Evolutionary conservation across 2,329 filamentous ascomycete species (phyloP).

Genomic region (Monosporascus sp.): DNA sequence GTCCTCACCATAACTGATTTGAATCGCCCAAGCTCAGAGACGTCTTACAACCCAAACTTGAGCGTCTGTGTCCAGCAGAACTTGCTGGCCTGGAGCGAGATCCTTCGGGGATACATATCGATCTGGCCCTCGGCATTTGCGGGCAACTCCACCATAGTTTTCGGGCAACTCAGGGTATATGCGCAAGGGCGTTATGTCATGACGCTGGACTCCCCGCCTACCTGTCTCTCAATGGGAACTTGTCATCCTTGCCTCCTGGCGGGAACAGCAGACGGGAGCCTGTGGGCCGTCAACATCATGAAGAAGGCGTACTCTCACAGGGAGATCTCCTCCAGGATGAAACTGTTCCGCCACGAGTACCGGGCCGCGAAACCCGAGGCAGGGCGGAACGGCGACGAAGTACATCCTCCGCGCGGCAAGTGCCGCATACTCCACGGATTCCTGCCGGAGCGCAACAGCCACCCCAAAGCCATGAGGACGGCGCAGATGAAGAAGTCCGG

Average conservation of each 20-base stretch:
- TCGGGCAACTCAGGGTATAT: slow-evolving; percentile 47
- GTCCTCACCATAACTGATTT: slow-evolving; percentile 48
- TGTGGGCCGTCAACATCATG: slow-evolving; percentile 43
- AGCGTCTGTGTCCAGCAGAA: slow-evolving; percentile 47
- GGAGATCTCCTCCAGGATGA: slow-evolving; percentile 34
- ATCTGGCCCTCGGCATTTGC: slow-evolving; percentile 48
- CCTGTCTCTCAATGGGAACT: slow-evolving; percentile 42
- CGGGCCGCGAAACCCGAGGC: slow-evolving; percentile 26
- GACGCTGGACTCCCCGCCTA: slow-evolving; percentile 44
- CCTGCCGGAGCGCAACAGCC: slow-evolving; percentile 42
- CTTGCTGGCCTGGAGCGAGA: slow-evolving; percentile 49
- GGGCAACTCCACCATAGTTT: slow-evolving; percentile 46
- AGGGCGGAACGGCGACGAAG: slow-evolving; percentile 13
- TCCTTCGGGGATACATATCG: slow-evolving; percentile 49
- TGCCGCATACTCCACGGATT: slow-evolving; percentile 49
- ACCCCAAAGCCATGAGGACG: slow-evolving; percentile 33
- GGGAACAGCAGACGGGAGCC: slow-evolving; percentile 48
- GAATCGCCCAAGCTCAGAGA: slow-evolving; percentile 44
- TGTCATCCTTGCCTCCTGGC: slow-evolving; percentile 49
- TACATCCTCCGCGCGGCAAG: slow-evolving; percentile 34
- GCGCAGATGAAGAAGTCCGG: slow-evolving; percentile 28
- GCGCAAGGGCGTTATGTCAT: slow-evolving; percentile 47
- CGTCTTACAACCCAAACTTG: slow-evolving; percentile 46
- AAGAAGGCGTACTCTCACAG: slow-evolving; percentile 38
- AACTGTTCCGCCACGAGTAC: slow-evolving; percentile 51